These are phyloP conservation scores for Pholiota adiposa DNA, from an alignment of 1,284 basidiomycete species.

Conservation along the genomic window DNA sequence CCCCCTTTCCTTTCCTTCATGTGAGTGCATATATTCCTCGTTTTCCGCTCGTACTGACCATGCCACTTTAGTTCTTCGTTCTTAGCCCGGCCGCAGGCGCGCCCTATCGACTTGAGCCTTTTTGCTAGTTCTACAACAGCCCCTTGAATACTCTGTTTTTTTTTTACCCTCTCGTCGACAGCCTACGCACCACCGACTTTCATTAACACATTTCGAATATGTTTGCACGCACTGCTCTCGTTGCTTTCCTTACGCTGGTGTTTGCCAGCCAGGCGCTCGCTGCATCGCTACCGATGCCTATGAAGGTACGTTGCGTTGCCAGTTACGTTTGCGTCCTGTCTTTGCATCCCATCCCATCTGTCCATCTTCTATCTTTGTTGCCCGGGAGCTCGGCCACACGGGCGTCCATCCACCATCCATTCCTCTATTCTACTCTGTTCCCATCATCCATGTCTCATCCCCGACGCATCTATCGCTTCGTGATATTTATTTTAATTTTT, in stretches of 20 bases:
- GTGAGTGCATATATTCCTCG: constrained; percentile 19
- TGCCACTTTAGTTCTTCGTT: constrained; percentile 35
- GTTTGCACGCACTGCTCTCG: constrained; percentile 46
- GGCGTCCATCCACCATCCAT: not conserved
- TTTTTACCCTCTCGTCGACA: constrained; percentile 12
- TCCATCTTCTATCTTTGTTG: not conserved
- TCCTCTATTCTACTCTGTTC: not conserved
- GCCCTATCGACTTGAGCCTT: constrained; percentile 35
- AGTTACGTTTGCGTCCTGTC: not conserved
- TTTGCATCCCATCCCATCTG: not conserved
- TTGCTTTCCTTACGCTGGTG: constrained; percentile 46
- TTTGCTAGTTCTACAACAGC: constrained; percentile 7
- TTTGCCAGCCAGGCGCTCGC: constrained; percentile 51
- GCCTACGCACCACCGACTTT: constrained; percentile 4
- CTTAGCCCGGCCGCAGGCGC: constrained; percentile 42
- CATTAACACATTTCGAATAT: constrained; percentile 40
- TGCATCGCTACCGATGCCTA: constrained; percentile 47
- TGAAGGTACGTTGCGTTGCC: constrained; percentile 31
- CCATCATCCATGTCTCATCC: not conserved
- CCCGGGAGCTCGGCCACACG: too few relatives aligned
- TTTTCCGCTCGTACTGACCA: constrained; percentile 28
- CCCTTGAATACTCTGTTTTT: constrained; percentile 19
- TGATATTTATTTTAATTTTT: not conserved
- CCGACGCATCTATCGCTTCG: not conserved
- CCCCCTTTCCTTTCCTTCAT: constrained; percentile 19